phyloP scores from a whole-genome alignment of 257 asterid genomes.

The Solanum arcanum region DNA sequence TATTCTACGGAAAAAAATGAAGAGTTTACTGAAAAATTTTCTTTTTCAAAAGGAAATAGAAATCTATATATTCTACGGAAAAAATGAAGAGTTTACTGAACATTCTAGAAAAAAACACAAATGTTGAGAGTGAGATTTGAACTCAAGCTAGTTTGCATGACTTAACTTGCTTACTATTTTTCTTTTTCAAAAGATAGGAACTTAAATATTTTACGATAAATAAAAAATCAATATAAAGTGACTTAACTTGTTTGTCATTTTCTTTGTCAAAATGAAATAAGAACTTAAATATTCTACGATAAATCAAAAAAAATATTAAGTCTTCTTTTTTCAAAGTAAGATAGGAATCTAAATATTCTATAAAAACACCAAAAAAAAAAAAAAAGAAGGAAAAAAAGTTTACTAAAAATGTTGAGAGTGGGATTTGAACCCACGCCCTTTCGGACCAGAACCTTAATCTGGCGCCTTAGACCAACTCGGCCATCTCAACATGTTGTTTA shows the following conservation, averaged over 20 bases:
- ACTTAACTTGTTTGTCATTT: background rate
- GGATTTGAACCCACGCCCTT: conserved; percentile 99
- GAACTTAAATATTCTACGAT: background rate
- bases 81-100: too few species aligned
- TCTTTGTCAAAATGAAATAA: background rate
- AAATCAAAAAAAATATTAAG: too few species aligned
- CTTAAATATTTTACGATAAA: background rate
- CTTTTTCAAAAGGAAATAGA: too few species aligned
- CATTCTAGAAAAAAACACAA: too few species aligned
- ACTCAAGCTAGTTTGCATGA: too few species aligned
- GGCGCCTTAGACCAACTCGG: conserved; percentile 99
- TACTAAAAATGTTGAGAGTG: conserved; percentile 51
- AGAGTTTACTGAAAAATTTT: too few species aligned
- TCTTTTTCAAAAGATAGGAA: background rate
- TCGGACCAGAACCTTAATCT: conserved; percentile 99
- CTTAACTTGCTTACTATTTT: background rate
- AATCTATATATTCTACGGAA: too few species aligned
- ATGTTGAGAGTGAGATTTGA: too few species aligned
- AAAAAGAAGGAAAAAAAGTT: too few species aligned
- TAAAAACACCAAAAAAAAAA: background rate
- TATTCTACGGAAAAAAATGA: too few species aligned
- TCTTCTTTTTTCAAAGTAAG: too few species aligned
- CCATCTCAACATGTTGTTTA: conserved; percentile 49
- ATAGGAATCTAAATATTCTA: too few species aligned
- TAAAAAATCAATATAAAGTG: background rate